These are phyloP conservation scores for Hypoxylon rubiginosum DNA, from an alignment of 2,329 filamentous ascomycete species.

Conservation along the genomic window DNA sequence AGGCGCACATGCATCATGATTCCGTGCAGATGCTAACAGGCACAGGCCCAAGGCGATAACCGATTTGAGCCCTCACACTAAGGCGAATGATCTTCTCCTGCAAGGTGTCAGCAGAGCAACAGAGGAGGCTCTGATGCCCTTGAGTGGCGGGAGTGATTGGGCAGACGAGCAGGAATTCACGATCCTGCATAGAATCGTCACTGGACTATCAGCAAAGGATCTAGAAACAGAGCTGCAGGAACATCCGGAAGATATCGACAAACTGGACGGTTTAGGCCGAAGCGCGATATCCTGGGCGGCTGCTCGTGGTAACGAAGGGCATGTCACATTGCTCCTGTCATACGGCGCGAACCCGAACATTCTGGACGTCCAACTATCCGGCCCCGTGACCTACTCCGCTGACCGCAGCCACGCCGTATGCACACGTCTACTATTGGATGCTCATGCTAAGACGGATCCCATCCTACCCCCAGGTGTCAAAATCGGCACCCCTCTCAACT, in stretches of 20 bases:
- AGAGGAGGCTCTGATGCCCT: constrained; percentile 37
- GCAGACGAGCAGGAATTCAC: constrained; percentile 41
- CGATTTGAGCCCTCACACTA: constrained; percentile 35
- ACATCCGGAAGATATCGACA: constrained; percentile 30
- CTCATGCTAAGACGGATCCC: constrained; percentile 47
- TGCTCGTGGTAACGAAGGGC: constrained; percentile 34
- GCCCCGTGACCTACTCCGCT: constrained; percentile 41
- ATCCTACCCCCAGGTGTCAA: constrained; percentile 44
- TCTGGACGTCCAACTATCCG: constrained; percentile 42
- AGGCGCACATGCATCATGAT: too few relatives aligned
- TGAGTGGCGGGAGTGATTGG: constrained; percentile 42
- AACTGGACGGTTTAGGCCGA: constrained; percentile 41
- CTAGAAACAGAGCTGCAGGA: constrained; percentile 31
- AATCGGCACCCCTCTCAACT: constrained; percentile 51
- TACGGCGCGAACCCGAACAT: constrained; percentile 41
- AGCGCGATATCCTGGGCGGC: constrained; percentile 43
- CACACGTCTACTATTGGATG: constrained; percentile 40
- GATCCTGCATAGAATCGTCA: constrained; percentile 38
- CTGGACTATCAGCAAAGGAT: constrained; percentile 28
- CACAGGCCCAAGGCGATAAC: constrained; percentile 18
- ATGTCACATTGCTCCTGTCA: constrained; percentile 31
- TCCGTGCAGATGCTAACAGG: too few relatives aligned
- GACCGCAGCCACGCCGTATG: constrained; percentile 40
- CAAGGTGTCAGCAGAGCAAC: constrained; percentile 38
- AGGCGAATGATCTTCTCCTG: constrained; percentile 44